Percentiles rank a stretch among this genome's conserved stretches.
These are phyloP conservation scores for Diaporthe longicolla DNA, from an alignment of 2,329 filamentous ascomycete genomes.

Conservation along the genomic window DNA sequence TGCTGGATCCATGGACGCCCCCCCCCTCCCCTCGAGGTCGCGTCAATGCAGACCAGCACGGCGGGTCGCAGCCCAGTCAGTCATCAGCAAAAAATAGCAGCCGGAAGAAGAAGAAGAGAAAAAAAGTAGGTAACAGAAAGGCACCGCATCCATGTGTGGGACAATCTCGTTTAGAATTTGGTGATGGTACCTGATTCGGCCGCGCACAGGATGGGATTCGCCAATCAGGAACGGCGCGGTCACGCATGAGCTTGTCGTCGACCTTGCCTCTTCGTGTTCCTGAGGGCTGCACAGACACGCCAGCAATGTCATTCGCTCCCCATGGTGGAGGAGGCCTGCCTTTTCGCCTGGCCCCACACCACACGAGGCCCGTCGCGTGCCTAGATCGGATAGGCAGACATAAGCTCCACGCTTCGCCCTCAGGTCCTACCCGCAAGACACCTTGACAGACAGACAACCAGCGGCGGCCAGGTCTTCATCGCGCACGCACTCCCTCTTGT, in stretches of 20 bases:
- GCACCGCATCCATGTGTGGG: slow-evolving; percentile 19
- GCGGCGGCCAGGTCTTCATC: neutral
- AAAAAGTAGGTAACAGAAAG: neutral
- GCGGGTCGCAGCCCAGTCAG: neutral
- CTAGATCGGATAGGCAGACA: neutral
- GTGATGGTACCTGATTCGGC: slow-evolving; percentile 37
- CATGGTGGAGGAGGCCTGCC: neutral
- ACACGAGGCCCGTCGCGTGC: slow-evolving; percentile 23
- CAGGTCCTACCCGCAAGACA: neutral
- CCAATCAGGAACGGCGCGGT: slow-evolving; percentile 9
- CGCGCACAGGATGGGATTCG: slow-evolving; percentile 5
- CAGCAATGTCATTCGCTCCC: neutral
- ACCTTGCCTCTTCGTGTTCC: slow-evolving; percentile 20
- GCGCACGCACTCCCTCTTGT: neutral
- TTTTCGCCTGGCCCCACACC: neutral
- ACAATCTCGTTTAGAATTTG: slow-evolving; percentile 35
- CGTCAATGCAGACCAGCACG: slow-evolving; percentile 25
- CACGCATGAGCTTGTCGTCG: slow-evolving; percentile 7
- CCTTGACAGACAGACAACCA: neutral
- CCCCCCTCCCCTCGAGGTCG: neutral
- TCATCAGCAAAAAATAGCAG: slow-evolving; percentile 3
- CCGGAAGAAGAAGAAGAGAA: neutral
- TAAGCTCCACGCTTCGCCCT: neutral
- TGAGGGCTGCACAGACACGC: slow-evolving; percentile 16
- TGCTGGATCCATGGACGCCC: slow-evolving; percentile 1